Evolutionary conservation across 2,329 filamentous ascomycete genomes (phyloP).

Genomic region (Rhytidhysteron rufulum): DNA sequence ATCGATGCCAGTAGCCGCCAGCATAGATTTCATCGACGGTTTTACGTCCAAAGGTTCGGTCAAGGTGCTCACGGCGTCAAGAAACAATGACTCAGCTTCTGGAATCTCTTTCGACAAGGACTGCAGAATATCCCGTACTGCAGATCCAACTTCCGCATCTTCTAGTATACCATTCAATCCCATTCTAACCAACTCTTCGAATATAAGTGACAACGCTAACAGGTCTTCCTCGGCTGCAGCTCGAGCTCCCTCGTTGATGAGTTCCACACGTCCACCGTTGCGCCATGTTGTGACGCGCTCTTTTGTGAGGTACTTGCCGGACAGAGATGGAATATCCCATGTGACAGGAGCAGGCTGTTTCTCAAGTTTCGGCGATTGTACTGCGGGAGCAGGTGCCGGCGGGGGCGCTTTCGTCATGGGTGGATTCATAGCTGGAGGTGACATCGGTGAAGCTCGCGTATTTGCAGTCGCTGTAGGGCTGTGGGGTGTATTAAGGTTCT

Average conservation of each 20-base stretch:
- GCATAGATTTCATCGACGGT: constrained; percentile 60
- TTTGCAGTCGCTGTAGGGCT: constrained; percentile 18
- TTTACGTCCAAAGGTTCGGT: constrained; percentile 65
- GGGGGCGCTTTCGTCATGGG: constrained; percentile 4
- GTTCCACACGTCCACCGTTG: constrained; percentile 60
- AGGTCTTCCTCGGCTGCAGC: constrained; percentile 66
- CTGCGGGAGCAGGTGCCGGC: background rate
- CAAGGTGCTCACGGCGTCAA: constrained; percentile 78
- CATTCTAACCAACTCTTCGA: constrained; percentile 80
- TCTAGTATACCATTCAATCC: constrained; percentile 66
- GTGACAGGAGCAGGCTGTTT: constrained; percentile 7
- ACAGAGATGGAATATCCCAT: constrained; percentile 46
- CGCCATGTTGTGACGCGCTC: constrained; percentile 66
- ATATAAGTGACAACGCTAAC: constrained; percentile 65
- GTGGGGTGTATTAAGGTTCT: constrained; percentile 22
- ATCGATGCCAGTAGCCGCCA: constrained; percentile 69
- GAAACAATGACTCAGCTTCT: constrained; percentile 60
- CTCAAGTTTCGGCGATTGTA: background rate
- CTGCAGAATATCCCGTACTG: constrained; percentile 70
- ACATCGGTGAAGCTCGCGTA: constrained; percentile 30
- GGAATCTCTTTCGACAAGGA: constrained; percentile 47
- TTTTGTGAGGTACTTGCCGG: constrained; percentile 73
- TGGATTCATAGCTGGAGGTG: constrained; percentile 19
- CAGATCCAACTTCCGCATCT: constrained; percentile 64
- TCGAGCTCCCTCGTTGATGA: constrained; percentile 62